These are phyloP conservation scores for Botrytis galanthina DNA, from an alignment of 2,329 filamentous ascomycete species.

Conservation along the genomic window DNA sequence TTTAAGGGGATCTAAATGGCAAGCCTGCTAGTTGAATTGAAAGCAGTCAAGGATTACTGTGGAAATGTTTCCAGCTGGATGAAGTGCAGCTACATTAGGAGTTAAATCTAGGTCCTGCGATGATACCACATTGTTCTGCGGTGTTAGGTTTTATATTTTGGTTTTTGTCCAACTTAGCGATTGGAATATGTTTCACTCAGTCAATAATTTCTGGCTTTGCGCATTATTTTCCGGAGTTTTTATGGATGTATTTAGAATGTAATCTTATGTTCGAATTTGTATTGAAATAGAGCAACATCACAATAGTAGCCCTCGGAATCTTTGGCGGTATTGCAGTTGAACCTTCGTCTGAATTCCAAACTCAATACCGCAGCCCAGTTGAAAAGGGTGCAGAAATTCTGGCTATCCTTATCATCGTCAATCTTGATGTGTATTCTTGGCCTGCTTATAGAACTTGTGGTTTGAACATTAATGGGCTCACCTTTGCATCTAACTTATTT, in stretches of 20 bases:
- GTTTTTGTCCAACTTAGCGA: neutral
- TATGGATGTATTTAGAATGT: neutral
- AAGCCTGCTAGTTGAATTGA: neutral
- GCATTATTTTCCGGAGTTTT: neutral
- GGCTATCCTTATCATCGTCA: neutral
- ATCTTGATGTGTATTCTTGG: neutral
- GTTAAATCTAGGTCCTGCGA: neutral
- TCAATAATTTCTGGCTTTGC: neutral
- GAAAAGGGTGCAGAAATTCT: neutral
- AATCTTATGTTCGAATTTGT: neutral
- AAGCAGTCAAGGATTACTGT: no score
- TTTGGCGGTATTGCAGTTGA: neutral
- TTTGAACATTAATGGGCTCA: no score
- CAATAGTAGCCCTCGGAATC: neutral
- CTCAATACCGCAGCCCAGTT: neutral
- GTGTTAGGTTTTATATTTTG: neutral
- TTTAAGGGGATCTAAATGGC: no score
- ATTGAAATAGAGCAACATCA: neutral
- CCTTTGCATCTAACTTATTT: neutral
- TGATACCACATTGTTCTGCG: neutral
- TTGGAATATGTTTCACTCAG: neutral
- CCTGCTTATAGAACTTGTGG: no score
- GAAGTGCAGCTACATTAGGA: neutral
- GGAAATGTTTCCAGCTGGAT: neutral
- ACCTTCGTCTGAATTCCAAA: neutral